Evolutionary conservation across 805 yeast species (phyloP), one percentile per base, ranked within the genome.

Genomic region (Maudiozyma turicensis): DNA sequence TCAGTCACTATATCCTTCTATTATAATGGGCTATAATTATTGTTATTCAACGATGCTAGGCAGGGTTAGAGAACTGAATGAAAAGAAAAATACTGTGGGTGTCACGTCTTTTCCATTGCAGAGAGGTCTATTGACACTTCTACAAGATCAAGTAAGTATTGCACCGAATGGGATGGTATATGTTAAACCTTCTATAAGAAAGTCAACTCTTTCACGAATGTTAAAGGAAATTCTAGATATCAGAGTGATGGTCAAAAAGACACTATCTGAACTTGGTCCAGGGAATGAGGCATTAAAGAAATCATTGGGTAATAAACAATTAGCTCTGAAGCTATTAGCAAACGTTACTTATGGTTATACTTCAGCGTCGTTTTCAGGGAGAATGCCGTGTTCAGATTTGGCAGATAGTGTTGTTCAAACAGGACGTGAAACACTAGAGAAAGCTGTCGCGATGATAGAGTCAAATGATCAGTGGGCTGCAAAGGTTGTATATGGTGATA

Each of bases 321-420:
- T 86, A 40, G 98, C 96, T 0, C 69, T 93, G 53, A 93, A 93
- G 60, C 70, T 91, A 44, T 82, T 89, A 41, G 97, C 99, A 0
- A 90, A 89, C 64, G 99, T 93, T 8, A 91, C 96, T 0, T 93
- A 93, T 68, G 99, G 99, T 0, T 93, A 93, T 61, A 76, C 97
- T 0, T 84, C 96, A 0, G 99, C 99, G 0, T 80, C 96, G 0
- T 93, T 84, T 60, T 87, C 96, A 8, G 99, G 99, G 0, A 71
- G 99, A 53, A 93, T 93, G 99, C 98, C 99, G 0, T 86, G 93
- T 58, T 81, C 95, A 0, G 98, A 90, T 61, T 75, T 93, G 32
- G 96, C 99, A 0, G 99, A 93, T 67, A 84, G 95, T 10, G 87
- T 93, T 62, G 99, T 93, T 0, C 80, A 89, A 26, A 81, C 93